Evolutionary conservation across 2,329 filamentous ascomycete species (phyloP).

Genomic region (Botrytis tulipae): DNA sequence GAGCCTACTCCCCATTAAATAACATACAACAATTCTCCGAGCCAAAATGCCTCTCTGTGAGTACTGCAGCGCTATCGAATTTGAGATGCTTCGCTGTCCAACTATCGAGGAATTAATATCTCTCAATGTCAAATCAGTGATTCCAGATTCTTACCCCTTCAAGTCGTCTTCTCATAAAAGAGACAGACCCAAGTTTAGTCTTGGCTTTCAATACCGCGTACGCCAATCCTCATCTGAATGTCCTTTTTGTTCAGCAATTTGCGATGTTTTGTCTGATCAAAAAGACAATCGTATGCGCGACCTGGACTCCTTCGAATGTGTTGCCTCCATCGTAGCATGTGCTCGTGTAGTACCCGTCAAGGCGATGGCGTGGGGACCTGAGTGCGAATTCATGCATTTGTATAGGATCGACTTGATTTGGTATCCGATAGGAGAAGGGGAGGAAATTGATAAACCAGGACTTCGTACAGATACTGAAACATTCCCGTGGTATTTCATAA

Average conservation of each 20-base stretch:
- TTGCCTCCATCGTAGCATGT: background rate
- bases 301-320: background rate
- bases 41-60: background rate
- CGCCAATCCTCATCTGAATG: background rate
- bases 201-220: background rate
- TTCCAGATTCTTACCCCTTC: background rate
- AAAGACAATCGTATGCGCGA: background rate
- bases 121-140: background rate
- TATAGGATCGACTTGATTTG: background rate
- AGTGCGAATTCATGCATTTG: background rate
- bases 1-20: background rate
- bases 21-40: background rate
- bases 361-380: background rate
- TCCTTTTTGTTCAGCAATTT: background rate
- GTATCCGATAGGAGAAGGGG: background rate
- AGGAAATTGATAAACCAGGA: background rate
- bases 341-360: background rate
- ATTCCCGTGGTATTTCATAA: background rate
- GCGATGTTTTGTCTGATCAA: background rate
- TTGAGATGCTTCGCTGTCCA: constrained; percentile 9
- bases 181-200: background rate
- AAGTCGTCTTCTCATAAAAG: background rate
- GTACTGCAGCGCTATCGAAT: background rate
- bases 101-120: background rate
- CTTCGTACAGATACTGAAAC: background rate